phyloP scores from a whole-genome alignment of 176 grass and related monocot genomes.

The Pontederia crassipes region DNA sequence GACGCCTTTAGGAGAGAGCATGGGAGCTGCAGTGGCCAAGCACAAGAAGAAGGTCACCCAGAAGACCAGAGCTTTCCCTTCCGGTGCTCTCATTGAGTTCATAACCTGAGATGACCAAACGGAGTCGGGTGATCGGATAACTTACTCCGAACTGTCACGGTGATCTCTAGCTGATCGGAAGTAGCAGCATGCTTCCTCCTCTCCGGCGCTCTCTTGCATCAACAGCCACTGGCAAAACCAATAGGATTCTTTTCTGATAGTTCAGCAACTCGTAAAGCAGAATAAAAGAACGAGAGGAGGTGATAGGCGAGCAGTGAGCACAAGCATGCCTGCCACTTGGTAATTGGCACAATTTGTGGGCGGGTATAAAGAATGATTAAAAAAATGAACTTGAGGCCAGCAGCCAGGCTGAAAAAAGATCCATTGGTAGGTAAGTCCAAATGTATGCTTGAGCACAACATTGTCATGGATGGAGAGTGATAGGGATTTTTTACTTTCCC shows the following conservation, averaged over 20 bases:
- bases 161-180: neutral
- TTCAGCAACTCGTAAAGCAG: neutral
- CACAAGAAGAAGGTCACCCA: constrained; percentile 14
- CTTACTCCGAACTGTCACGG: constrained; percentile 29
- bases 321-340: constrained; percentile 7
- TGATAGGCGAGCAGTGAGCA: neutral
- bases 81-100: constrained; percentile 18
- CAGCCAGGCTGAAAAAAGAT: neutral
- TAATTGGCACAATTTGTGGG: neutral
- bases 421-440: no score
- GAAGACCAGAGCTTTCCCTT: constrained; percentile 9
- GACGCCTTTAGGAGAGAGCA: constrained; percentile 76
- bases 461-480: no score
- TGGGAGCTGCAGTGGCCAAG: constrained; percentile 24
- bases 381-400: neutral
- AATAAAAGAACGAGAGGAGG: neutral
- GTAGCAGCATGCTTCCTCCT: neutral
- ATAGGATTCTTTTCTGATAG: no score
- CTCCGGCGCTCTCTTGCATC: neutral
- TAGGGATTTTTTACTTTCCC: no score
- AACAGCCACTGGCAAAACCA: neutral
- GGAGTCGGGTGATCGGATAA: constrained; percentile 13
- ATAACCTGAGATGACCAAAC: constrained; percentile 26
- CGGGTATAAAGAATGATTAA: neutral
- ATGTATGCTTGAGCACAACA: no score